Base-by-base conservation (phyloP, 2,329 filamentous ascomycete species). In the Aspergillus sp. region DNA sequence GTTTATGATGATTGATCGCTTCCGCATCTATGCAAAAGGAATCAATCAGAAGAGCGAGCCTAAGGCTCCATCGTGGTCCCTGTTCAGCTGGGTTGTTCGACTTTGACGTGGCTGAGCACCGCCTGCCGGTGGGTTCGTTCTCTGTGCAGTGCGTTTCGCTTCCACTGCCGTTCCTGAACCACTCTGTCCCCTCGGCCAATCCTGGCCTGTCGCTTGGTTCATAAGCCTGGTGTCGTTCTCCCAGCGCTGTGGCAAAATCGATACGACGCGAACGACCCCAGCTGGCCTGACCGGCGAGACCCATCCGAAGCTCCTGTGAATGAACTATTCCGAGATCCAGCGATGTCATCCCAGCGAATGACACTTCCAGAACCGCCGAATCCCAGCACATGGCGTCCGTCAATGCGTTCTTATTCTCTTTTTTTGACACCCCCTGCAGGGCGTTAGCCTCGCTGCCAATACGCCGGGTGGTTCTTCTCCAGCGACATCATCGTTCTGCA, bases 1-100 rank as follows among this genome's bases (percentile, higher is more conserved):
- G 41, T 56, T 56, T 55, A 59, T 47, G 56, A 57, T 49, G 30
- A 38, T 28, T 28, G 25, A 28, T 28, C 25, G 25, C 25, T 28
- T 28, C 25, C 25, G 25, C 25, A 4, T 28, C 6, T 28, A 28
- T 28, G 25, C 25, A 22, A 25, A 50, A 55, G 41, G 48, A 34
- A 54, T 58, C 57, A 46, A 64, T 59, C 54, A 60, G 50, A 45
- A 41, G 38, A 17, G 28, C 45, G 23, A 64, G 59, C 62, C 62
- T 64, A 28, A 64, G 62, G 62, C 62, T 61, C 47, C 58, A 45
- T 56, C 38, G 34, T 28, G 53, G 43, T 50, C 30, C 46, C 22
- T 58, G 62, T 64, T 64, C 57, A 59, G 57, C 57, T 59, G 57
- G 57, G 41, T 7, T 31, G 23, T 47, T 9, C 34, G 43, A 38